Base-by-base conservation (phyloP, 257 asterid species). In the Plantago major region DNA sequence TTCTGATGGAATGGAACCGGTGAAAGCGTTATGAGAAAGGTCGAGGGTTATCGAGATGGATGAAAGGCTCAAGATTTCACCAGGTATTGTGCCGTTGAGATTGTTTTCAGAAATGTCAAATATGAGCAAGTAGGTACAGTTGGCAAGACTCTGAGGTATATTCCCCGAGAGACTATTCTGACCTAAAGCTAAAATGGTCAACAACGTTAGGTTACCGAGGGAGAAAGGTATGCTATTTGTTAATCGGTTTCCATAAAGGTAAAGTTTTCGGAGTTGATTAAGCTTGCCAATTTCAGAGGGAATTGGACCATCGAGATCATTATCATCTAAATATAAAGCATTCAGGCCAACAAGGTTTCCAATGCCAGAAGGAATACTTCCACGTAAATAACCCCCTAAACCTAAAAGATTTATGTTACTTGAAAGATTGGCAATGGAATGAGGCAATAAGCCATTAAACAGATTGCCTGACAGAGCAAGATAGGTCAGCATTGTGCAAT, bases 341-440 rank as follows among this genome's bases (percentile, higher is more conserved):
- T 61, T n/a, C 26, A 26, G 51, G 42, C 64, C 12, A 48, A 1
- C 10, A 1, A 79, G 28, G 17, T 67, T 69, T 30, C 55, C 55
- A 28, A 80, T 68, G 33, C 54, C 78, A 9, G 47, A 51, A 50
- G 76, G 80, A 49, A 80, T 64, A 42, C 46, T 60, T 33, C 86
- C 85, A 1, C 60, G 71, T 38, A 76, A 55, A 12, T 69, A 71
- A 58, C 74, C 77, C 12, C 40, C 46, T 16, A 71, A 7, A 7
- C 19, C 11, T 45, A 80, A 11, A 8, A 22, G 13, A 10, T 10
- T 9, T 45, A 80, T 46, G 7, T 48, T 17, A n/a, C 8, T 14
- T 9, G 79, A 74, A 11, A 80, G 73, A 48, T 80, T 80, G 12
- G 65, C 58, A 14, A 71, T 22, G 15, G 73, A 62, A 30, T 2